A percentile compares a stretch with the other conserved stretches of the same genome.
phyloP scores from a whole-genome alignment of 768 basidiomycete genomes.

The Porphyrellus cyaneotinctus region DNA sequence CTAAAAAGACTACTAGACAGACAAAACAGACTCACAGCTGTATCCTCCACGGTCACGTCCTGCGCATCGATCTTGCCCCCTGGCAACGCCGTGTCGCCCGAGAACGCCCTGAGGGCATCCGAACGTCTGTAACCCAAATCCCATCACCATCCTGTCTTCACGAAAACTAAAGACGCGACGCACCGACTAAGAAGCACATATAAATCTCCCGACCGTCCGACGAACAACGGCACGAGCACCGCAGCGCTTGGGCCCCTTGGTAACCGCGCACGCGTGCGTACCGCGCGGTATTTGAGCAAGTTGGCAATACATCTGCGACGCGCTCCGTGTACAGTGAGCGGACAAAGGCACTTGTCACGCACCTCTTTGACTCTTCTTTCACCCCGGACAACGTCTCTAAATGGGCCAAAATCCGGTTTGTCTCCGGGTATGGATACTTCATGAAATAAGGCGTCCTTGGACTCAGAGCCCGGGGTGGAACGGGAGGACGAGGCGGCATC shows the following conservation, averaged over 20 bases:
- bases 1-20: not conserved
- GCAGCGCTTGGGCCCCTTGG: constrained; percentile 65
- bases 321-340: not conserved
- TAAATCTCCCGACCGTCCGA: constrained; percentile 77
- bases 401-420: not conserved
- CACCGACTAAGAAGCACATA: constrained; percentile 83
- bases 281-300: constrained; percentile 26
- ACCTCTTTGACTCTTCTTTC: constrained; percentile 25
- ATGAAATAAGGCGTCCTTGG: constrained; percentile 9
- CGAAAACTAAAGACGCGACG: constrained; percentile 23
- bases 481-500: not conserved
- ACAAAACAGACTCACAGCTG: constrained; percentile 50
- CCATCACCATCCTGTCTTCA: not conserved
- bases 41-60: constrained; percentile 70
- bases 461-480: not conserved
- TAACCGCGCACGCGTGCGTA: constrained; percentile 32
- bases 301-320: constrained; percentile 21
- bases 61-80: constrained; percentile 75
- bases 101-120: constrained; percentile 66
- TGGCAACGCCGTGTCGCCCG: constrained; percentile 85
- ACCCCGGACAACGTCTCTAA: constrained; percentile 11
- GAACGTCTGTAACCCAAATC: constrained; percentile 53
- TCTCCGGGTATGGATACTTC: constrained; percentile 17
- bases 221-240: constrained; percentile 80
- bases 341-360: not conserved